Evolutionary conservation across 2,329 filamentous ascomycete species (phyloP), one percentile per base, ranked within the genome.

Genomic region (Neonectria neomacrospora): DNA sequence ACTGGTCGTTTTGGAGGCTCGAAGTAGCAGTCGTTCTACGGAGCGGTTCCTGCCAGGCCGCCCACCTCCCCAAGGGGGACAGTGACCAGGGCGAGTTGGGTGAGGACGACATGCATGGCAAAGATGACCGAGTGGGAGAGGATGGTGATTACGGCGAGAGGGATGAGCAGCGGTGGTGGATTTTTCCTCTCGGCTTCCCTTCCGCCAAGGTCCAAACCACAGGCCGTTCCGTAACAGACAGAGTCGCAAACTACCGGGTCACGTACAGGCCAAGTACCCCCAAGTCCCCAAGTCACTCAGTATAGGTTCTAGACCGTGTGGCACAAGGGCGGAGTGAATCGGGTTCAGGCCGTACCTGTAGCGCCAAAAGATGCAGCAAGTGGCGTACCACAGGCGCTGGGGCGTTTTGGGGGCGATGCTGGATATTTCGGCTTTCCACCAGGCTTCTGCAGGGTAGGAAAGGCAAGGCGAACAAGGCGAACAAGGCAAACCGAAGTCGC

Each of bases 21-120:
- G 64, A 41, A n/a, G 58, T 30, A 9, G 61, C 64, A n/a, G 47
- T 30, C n/a, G 64, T 66, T 22, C 30, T 42, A 32, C 61, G 64
- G 10, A 65, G 55, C 30, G 58, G 61, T 20, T 58, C 51, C 32
- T 66, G 56, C 64, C 64, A 66, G 39, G 61, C 32, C 45, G 41
- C 22, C 41, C 39, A 45, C 23, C 54, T 52, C 32, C 58, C 34
- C 58, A 64, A 39, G 42, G 41, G 23, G 3, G 61, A 37, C 51
- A 41, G 26, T 22, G 56, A 47, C 39, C 56, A 56, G 26, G 57
- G 44, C 28, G 52, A 55, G 28, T 39, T 58, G 53, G 59, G 54
- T 65, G 63, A 58, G 37, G 63, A 50, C 42, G 54, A 50, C 59
- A 63, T 65, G 45, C 59, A 63, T 63, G 52, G 50, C 54, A 58